Evolutionary conservation across 768 basidiomycete species (phyloP).

Genomic region (Psilocybe tampanensis): DNA sequence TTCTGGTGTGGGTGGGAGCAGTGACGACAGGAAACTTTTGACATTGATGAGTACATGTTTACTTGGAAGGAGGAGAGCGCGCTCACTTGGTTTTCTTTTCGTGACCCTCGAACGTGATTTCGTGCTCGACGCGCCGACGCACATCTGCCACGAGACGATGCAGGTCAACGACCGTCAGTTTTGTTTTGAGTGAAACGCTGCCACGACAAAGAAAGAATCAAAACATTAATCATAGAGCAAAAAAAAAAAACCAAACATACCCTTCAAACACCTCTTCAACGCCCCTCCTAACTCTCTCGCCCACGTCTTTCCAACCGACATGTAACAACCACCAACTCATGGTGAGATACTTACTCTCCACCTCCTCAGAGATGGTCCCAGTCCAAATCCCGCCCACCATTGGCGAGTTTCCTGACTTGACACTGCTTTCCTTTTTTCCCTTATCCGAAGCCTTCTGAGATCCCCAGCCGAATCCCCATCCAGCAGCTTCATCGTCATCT

Average conservation of each 20-base stretch:
- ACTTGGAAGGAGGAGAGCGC: background rate
- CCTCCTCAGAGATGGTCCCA: constrained; percentile 55
- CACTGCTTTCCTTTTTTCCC: too few relatives aligned
- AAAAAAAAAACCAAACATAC: constrained; percentile 45
- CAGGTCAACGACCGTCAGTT: constrained; percentile 70
- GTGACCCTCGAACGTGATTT: constrained; percentile 60
- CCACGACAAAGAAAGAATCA: background rate
- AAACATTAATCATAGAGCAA: background rate
- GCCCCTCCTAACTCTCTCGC: constrained; percentile 67
- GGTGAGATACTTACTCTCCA: constrained; percentile 80
- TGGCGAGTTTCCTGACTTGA: background rate
- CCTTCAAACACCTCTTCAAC: constrained; percentile 86
- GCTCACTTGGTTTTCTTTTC: constrained; percentile 60
- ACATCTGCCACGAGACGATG: constrained; percentile 72
- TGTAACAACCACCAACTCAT: constrained; percentile 94
- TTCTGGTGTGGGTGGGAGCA: too few relatives aligned
- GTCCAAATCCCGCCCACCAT: constrained; percentile 9
- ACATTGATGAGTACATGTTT: too few relatives aligned
- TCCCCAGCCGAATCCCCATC: constrained; percentile 10
- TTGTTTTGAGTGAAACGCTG: constrained; percentile 84
- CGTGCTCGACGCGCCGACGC: constrained; percentile 74
- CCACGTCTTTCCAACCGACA: constrained; percentile 88
- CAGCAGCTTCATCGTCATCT: constrained; percentile 18
- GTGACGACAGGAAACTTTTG: too few relatives aligned
- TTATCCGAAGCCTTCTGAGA: background rate